A percentile compares a stretch with the other conserved stretches of the same genome.
These are phyloP conservation scores for Fragaria vesca DNA, from an alignment of 306 rosid species.

Conservation along the genomic window DNA sequence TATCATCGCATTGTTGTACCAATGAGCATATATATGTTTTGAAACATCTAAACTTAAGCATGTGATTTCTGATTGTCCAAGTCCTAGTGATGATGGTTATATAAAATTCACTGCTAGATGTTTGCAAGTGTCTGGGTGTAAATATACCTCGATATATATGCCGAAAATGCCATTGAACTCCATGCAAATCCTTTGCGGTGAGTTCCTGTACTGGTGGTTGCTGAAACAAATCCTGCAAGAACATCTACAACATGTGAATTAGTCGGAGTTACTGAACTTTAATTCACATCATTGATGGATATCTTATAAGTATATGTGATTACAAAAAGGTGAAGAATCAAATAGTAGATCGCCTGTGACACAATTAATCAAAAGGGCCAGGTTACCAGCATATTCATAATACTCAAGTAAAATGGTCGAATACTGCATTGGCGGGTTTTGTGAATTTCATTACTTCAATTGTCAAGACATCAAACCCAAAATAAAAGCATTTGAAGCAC, in stretches of 20 bases:
- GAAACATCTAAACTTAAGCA: neutral
- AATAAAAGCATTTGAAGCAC: neutral
- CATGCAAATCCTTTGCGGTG: constrained; percentile 65
- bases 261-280: constrained; percentile 5
- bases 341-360: neutral
- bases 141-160: constrained; percentile 61
- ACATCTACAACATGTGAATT: constrained; percentile 17
- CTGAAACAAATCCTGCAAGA: constrained; percentile 58
- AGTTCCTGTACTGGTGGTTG: constrained; percentile 55
- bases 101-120: neutral
- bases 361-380: neutral
- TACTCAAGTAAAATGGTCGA: neutral
- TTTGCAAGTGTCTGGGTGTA: constrained; percentile 11
- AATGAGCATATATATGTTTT: neutral
- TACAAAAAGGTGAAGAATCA: neutral
- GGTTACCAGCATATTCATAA: neutral
- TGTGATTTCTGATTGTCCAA: neutral
- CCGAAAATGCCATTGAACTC: constrained; percentile 62
- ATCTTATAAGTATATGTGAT: neutral
- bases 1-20: neutral
- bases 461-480: neutral
- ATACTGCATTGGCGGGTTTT: neutral
- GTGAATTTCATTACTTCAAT: neutral
- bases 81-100: neutral
- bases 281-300: neutral